Evolutionary conservation across 805 yeast species (phyloP).

Genomic region (Sugiyamaella mastotermitis): DNA sequence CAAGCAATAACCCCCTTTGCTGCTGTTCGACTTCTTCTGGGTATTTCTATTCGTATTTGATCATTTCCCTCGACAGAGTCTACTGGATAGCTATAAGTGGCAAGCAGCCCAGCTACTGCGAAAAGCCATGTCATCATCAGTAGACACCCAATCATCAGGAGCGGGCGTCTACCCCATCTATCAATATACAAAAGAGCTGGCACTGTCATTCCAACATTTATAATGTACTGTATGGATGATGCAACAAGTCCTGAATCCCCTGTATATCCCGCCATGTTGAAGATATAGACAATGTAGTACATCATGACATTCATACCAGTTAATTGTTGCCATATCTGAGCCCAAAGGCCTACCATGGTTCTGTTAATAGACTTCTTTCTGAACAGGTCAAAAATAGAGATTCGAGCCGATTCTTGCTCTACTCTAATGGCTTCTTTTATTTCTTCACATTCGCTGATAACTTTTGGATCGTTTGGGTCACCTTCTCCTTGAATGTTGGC

Average conservation of each 20-base stretch:
- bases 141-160: conserved; percentile 20
- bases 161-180: conserved; percentile 21
- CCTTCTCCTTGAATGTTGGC: conserved; percentile 34
- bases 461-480: conserved; percentile 33
- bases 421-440: conserved; percentile 50
- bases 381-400: conserved; percentile 47
- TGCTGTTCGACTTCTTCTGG: conserved; percentile 28
- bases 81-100: conserved; percentile 8
- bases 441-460: conserved; percentile 50
- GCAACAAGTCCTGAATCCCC: conserved; percentile 48
- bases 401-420: conserved; percentile 43
- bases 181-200: conserved; percentile 22
- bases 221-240: conserved; percentile 52
- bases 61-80: conserved; percentile 26
- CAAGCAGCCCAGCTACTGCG: conserved; percentile 20
- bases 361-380: conserved; percentile 42
- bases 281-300: conserved; percentile 54
- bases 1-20: conserved; percentile 49
- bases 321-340: conserved; percentile 36
- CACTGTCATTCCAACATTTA: conserved; percentile 48
- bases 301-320: conserved; percentile 26
- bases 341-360: conserved; percentile 44
- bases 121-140: conserved; percentile 20
- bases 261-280: conserved; percentile 56
- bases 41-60: conserved; percentile 25